phyloP scores from a whole-genome alignment of 2,329 filamentous ascomycete genomes.

The Fusarium caatingaense region DNA sequence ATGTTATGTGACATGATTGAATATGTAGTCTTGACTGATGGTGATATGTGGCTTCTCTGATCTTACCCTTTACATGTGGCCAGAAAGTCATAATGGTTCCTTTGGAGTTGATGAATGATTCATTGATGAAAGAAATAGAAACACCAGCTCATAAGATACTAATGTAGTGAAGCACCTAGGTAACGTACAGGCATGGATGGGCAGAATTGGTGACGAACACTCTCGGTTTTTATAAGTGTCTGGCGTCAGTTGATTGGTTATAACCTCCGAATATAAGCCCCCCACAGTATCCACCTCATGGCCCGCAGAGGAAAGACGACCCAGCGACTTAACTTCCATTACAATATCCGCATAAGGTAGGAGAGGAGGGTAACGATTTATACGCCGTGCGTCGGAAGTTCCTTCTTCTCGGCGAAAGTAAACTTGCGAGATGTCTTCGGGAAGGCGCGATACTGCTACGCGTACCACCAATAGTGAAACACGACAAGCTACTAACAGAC shows the following conservation, averaged over 20 bases:
- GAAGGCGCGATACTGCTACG: constrained; percentile 3
- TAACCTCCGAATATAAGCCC: neutral
- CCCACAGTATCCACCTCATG: neutral
- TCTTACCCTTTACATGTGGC: neutral
- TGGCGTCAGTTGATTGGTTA: neutral
- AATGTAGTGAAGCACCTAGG: neutral
- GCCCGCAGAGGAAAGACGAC: neutral
- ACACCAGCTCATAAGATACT: neutral
- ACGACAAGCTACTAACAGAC: neutral
- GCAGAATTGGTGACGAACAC: neutral
- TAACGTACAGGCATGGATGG: neutral
- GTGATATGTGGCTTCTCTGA: neutral
- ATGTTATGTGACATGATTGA: too few relatives aligned
- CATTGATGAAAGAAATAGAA: neutral
- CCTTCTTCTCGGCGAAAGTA: neutral
- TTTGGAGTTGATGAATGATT: neutral
- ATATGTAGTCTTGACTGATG: neutral
- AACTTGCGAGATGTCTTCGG: constrained; percentile 17
- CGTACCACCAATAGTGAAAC: neutral
- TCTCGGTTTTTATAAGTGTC: neutral
- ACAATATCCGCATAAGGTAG: neutral
- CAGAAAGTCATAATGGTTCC: neutral
- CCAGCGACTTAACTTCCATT: neutral
- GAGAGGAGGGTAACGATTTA: neutral
- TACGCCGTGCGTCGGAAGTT: constrained; percentile 13